Percentiles rank a stretch among this genome's conserved stretches.
Conservation (phyloP, 1,139 yeast species). For the Magnusiomyces clavatus region DNA sequence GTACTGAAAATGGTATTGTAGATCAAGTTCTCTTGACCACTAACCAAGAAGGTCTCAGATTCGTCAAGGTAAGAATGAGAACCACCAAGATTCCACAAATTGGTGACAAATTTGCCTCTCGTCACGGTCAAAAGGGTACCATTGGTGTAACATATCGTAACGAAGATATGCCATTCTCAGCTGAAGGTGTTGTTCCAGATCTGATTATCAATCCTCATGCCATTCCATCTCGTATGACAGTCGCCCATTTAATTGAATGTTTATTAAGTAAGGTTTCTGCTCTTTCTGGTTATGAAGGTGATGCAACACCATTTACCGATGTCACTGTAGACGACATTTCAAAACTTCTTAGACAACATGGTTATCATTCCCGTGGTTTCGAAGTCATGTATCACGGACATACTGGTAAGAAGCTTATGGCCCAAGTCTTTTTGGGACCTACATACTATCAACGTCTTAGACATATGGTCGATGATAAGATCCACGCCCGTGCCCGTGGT, state of each 20-base stretch:
- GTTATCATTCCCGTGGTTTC: conserved; percentile 96
- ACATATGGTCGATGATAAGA: conserved; percentile 99
- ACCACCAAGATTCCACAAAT: conserved; percentile 97
- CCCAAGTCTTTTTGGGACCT: conserved; percentile 98
- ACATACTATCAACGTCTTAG: conserved; percentile 96
- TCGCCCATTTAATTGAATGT: conserved; percentile 98
- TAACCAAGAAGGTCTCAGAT: conserved; percentile 94
- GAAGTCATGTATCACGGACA: conserved; percentile 99
- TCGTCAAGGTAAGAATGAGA: conserved; percentile 97
- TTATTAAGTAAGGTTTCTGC: conserved; percentile 91
- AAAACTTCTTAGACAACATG: conserved; percentile 82
- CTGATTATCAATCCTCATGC: conserved; percentile 97
- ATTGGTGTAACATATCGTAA: conserved; percentile 98
- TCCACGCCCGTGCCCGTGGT: conserved; percentile 99
- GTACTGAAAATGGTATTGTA: conserved; percentile 96
- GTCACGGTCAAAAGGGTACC: conserved; percentile 99
- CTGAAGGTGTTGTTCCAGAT: conserved; percentile 96
- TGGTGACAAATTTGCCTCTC: conserved; percentile 98
- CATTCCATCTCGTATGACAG: conserved; percentile 99
- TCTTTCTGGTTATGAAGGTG: conserved; percentile 94
- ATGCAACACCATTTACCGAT: conserved; percentile 97
- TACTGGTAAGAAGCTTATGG: conserved; percentile 95
- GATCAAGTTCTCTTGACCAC: conserved; percentile 96
- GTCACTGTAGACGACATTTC: conserved; percentile 97
- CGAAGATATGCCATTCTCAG: conserved; percentile 98